These are phyloP conservation scores for Cladophialophora chaetospira DNA, from an alignment of 2,329 filamentous ascomycete species.

Conservation along the genomic window DNA sequence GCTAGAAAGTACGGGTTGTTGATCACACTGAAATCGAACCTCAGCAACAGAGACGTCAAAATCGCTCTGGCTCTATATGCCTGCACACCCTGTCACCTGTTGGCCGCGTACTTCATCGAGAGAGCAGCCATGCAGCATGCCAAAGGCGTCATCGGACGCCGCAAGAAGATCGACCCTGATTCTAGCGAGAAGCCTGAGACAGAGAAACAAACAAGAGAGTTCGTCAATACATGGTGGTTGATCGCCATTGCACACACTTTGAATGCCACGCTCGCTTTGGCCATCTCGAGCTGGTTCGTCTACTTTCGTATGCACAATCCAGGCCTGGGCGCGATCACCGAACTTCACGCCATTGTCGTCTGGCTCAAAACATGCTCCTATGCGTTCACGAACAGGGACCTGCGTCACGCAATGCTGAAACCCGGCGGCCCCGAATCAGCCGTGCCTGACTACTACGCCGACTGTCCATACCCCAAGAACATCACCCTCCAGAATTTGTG, in stretches of 20 bases:
- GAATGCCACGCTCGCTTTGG: conserved; percentile 80
- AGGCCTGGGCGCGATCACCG: conserved; percentile 84
- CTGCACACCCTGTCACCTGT: conserved; percentile 85
- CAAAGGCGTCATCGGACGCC: conserved; percentile 63
- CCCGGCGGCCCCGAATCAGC: conserved; percentile 66
- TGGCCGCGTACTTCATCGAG: conserved; percentile 89
- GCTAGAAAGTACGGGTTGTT: conserved; percentile 79
- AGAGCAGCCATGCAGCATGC: conserved; percentile 78
- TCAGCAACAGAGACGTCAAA: conserved; percentile 73
- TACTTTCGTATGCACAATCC: conserved; percentile 93
- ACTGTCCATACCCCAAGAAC: conserved; percentile 86
- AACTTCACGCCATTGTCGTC: conserved; percentile 90
- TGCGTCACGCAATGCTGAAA: conserved; percentile 86
- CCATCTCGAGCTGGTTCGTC: conserved; percentile 79
- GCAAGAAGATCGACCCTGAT: conserved; percentile 54
- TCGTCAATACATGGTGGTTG: conserved; percentile 75
- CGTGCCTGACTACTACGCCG: conserved; percentile 77
- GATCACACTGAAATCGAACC: conserved; percentile 87
- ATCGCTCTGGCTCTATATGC: conserved; percentile 79
- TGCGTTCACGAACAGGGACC: conserved; percentile 92
- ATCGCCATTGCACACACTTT: conserved; percentile 78
- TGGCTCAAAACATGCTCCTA: conserved; percentile 97
- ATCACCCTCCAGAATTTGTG: conserved; percentile 83
- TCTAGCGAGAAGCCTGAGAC: conserved; percentile 57
- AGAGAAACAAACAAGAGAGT: conserved; percentile 63